Evolutionary conservation across 345 rosid genomes (phyloP).

Genomic region (Jatropha curcas): DNA sequence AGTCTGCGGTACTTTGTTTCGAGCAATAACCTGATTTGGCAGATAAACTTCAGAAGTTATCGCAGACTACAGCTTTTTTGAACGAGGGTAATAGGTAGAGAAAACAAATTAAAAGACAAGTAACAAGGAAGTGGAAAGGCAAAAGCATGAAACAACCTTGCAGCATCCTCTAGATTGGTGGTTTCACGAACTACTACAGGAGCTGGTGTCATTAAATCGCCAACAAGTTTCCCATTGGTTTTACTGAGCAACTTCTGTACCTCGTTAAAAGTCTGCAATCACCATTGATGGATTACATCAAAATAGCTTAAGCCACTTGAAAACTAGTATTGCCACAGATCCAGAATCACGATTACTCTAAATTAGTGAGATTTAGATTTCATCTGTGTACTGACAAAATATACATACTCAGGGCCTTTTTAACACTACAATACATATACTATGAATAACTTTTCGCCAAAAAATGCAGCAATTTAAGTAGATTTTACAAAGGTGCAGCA

Average conservation of each 20-base stretch:
- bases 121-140: background rate
- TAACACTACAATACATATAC: background rate
- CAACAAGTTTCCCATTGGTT: constrained; percentile 82
- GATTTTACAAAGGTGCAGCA: no score
- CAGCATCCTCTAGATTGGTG: constrained; percentile 90
- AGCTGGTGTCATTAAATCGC: constrained; percentile 88
- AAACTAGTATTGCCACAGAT: background rate
- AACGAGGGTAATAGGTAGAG: no score
- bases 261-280: constrained; percentile 78
- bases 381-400: background rate
- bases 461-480: background rate
- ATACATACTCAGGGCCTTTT: background rate
- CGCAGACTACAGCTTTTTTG: background rate
- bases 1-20: constrained; percentile 94
- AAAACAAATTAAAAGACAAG: background rate
- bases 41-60: constrained; percentile 17
- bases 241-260: constrained; percentile 82
- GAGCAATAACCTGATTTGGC: constrained; percentile 59
- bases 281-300: background rate
- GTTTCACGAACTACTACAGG: constrained; percentile 77
- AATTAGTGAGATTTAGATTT: background rate
- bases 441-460: background rate
- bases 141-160: constrained; percentile 46
- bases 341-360: background rate
- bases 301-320: background rate